These are phyloP conservation scores for Nematocida sp. DNA, from an alignment of 371 early-diverging fungal species.

Conservation along the genomic window DNA sequence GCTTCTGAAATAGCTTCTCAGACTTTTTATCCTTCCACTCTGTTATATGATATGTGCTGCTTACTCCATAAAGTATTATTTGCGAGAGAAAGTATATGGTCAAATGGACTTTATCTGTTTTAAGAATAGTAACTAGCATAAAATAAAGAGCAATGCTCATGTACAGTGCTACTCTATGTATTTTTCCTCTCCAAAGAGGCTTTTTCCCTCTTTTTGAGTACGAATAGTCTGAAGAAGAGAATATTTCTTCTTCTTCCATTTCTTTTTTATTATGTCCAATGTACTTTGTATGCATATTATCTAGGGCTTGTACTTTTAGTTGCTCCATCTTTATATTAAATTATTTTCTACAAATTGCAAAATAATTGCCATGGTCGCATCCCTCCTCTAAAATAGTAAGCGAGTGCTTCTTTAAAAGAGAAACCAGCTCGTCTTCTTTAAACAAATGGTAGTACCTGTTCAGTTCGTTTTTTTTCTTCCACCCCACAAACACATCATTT, in stretches of 20 bases:
- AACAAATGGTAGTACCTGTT: conserved; percentile 65
- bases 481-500: conserved; percentile 62
- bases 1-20: conserved; percentile 50
- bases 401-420: neutral
- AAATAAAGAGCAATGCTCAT: conserved; percentile 30
- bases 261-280: no score
- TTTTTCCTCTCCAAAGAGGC: conserved; percentile 61
- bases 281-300: neutral
- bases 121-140: neutral
- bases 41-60: conserved; percentile 63
- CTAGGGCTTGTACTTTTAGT: no score
- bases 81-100: conserved; percentile 60
- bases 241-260: neutral
- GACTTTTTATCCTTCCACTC: conserved; percentile 54
- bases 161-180: conserved; percentile 65
- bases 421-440: conserved; percentile 43
- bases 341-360: conserved; percentile 22
- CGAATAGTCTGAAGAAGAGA: conserved; percentile 9
- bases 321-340: neutral
- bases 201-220: conserved; percentile 8
- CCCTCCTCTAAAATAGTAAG: conserved; percentile 28
- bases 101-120: conserved; percentile 17
- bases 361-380: conserved; percentile 52
- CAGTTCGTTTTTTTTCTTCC: conserved; percentile 54
- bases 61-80: conserved; percentile 65